These are phyloP conservation scores for Ganoderma sinense DNA, from an alignment of 1,284 basidiomycete species.

Conservation along the genomic window DNA sequence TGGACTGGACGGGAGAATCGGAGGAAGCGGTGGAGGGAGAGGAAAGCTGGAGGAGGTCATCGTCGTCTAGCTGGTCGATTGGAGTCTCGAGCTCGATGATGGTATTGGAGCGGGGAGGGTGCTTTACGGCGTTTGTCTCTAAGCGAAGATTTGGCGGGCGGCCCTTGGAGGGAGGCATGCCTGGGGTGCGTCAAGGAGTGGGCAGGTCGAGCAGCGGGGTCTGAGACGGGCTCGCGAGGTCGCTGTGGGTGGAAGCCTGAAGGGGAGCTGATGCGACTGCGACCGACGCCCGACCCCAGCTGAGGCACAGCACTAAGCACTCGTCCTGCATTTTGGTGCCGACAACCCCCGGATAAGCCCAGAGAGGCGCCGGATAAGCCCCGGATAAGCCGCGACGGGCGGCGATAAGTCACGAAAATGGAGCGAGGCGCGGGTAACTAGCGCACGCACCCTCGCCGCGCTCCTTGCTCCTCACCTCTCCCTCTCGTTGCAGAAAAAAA, in stretches of 20 bases:
- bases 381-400: conserved; percentile 1
- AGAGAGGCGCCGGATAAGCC: not conserved
- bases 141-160: conserved; percentile 48
- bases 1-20: conserved; percentile 37
- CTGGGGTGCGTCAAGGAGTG: conserved; percentile 3
- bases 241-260: not conserved
- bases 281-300: conserved; percentile 3
- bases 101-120: conserved; percentile 39
- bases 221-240: not conserved
- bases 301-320: not conserved
- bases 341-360: conserved; percentile 16
- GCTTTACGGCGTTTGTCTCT: conserved; percentile 37
- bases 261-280: not conserved
- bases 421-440: conserved; percentile 13
- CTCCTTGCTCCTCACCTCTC: conserved; percentile 25
- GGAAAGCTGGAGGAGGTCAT: conserved; percentile 35
- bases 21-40: conserved; percentile 45
- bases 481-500: conserved; percentile 33
- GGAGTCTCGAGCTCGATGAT: conserved; percentile 47
- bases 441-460: conserved; percentile 30
- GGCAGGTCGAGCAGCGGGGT: not conserved
- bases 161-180: conserved; percentile 39
- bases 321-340: not conserved
- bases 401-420: conserved; percentile 8
- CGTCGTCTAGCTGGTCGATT: conserved; percentile 38